phyloP scores from a whole-genome alignment of 495 filamentous ascomycete genomes.

The Wilcoxina mikolae region DNA sequence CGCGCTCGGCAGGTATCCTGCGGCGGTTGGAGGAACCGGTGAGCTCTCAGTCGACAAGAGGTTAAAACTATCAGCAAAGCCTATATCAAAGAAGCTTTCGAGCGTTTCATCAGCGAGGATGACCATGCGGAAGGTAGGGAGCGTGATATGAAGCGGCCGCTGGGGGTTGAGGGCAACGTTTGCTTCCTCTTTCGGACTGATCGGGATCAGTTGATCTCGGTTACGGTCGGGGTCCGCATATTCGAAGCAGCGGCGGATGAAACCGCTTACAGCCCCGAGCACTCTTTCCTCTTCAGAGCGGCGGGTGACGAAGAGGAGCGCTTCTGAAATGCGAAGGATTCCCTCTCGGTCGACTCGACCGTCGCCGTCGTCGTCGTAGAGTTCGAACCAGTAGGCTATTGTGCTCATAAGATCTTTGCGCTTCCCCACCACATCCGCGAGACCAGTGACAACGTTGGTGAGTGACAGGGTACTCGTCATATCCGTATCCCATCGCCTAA shows the following conservation, averaged over 20 bases:
- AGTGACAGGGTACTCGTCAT: conserved; percentile 60
- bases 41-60: conserved; percentile 31
- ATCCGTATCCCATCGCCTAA: conserved; percentile 72
- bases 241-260: conserved; percentile 92
- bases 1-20: conserved; percentile 35
- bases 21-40: conserved; percentile 32
- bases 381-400: conserved; percentile 92
- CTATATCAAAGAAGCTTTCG: conserved; percentile 87
- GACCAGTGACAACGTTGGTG: conserved; percentile 77
- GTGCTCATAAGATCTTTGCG: conserved; percentile 89
- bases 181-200: conserved; percentile 32
- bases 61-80: conserved; percentile 57
- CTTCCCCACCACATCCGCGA: conserved; percentile 71
- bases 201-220: conserved; percentile 28
- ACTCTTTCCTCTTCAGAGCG: conserved; percentile 56
- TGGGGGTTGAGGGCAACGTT: conserved; percentile 84
- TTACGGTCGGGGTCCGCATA: conserved; percentile 84
- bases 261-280: conserved; percentile 78
- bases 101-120: conserved; percentile 89
- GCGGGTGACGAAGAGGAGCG: conserved; percentile 78
- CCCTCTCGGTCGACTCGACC: conserved; percentile 94
- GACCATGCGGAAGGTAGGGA: conserved; percentile 98
- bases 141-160: conserved; percentile 85
- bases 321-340: conserved; percentile 87
- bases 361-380: conserved; percentile 85